Percentiles rank a stretch among this genome's conserved stretches.
Evolutionary conservation across 2,329 filamentous ascomycete genomes (phyloP).

Genomic region (Cordyceps javanica): DNA sequence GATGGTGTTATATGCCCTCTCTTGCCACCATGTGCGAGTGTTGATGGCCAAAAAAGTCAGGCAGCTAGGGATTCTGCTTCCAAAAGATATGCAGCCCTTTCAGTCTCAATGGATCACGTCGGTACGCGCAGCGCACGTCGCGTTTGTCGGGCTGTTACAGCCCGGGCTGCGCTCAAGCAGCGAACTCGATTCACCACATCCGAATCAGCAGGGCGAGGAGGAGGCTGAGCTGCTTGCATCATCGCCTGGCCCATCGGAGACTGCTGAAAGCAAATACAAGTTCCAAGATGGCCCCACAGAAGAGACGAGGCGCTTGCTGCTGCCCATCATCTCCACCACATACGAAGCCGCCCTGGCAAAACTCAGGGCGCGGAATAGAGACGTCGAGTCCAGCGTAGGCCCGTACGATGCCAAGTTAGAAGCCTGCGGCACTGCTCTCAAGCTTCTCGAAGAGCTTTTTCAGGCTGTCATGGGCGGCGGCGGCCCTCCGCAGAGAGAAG

Average conservation of each 20-base stretch:
- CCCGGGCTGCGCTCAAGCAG: not conserved
- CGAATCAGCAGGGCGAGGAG: not conserved
- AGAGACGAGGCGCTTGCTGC: constrained; percentile 10
- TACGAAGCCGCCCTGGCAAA: constrained; percentile 9
- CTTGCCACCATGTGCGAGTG: constrained; percentile 31
- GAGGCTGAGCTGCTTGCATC: not conserved
- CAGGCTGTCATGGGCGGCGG: not conserved
- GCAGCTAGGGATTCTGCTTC: constrained; percentile 13
- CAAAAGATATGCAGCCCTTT: constrained; percentile 24
- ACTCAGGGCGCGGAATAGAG: not conserved
- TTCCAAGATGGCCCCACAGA: constrained; percentile 10
- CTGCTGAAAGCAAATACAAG: not conserved
- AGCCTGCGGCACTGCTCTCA: not conserved
- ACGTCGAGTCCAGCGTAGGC: constrained; percentile 5
- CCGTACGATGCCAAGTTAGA: not conserved
- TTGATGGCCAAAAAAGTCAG: constrained; percentile 23
- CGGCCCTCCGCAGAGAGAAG: not conserved
- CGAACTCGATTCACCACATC: not conserved
- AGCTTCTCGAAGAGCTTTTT: not conserved
- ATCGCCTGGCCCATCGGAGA: not conserved
- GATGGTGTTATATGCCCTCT: constrained; percentile 36
- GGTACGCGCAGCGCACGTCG: constrained; percentile 29
- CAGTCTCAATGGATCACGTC: constrained; percentile 32
- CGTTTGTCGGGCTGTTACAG: constrained; percentile 26
- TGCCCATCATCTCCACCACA: constrained; percentile 8